These are phyloP conservation scores for Gonium pectorale DNA, from an alignment of 139 green algal species.

Conservation along the genomic window DNA sequence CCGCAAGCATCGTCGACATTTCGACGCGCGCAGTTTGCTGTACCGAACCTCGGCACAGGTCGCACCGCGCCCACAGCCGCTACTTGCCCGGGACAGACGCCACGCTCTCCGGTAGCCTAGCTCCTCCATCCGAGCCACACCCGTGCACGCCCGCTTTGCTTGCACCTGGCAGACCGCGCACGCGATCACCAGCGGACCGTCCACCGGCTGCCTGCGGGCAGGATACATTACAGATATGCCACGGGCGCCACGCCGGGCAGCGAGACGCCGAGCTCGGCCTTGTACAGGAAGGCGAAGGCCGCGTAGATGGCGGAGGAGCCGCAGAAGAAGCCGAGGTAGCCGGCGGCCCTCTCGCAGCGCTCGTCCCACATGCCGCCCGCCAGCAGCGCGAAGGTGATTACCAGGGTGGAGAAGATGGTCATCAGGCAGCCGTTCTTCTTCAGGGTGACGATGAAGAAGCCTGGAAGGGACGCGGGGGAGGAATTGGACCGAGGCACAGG, in stretches of 20 bases:
- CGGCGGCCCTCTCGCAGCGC: constrained; percentile 52
- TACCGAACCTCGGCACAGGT: too few relatives aligned
- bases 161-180: too few relatives aligned
- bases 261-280: constrained; percentile 48
- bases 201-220: too few relatives aligned
- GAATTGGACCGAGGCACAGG: too few relatives aligned
- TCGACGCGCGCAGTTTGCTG: too few relatives aligned
- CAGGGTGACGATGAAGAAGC: constrained; percentile 67
- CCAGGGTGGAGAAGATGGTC: constrained; percentile 64
- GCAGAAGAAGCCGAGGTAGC: constrained; percentile 75
- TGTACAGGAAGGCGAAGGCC: constrained; percentile 69
- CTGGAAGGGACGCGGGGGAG: not conserved
- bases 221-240: not conserved
- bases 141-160: too few relatives aligned
- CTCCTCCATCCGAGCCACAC: too few relatives aligned
- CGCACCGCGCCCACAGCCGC: too few relatives aligned
- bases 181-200: too few relatives aligned
- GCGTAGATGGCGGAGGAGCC: constrained; percentile 71
- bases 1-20: too few relatives aligned
- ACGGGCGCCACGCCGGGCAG: constrained; percentile 41
- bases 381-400: constrained; percentile 76
- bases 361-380: constrained; percentile 54
- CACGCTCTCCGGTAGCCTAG: too few relatives aligned
- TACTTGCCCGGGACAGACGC: too few relatives aligned
- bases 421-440: constrained; percentile 65